phyloP scores from a whole-genome alignment of 2,329 filamentous ascomycete species.

The Sporothrix globosa region DNA sequence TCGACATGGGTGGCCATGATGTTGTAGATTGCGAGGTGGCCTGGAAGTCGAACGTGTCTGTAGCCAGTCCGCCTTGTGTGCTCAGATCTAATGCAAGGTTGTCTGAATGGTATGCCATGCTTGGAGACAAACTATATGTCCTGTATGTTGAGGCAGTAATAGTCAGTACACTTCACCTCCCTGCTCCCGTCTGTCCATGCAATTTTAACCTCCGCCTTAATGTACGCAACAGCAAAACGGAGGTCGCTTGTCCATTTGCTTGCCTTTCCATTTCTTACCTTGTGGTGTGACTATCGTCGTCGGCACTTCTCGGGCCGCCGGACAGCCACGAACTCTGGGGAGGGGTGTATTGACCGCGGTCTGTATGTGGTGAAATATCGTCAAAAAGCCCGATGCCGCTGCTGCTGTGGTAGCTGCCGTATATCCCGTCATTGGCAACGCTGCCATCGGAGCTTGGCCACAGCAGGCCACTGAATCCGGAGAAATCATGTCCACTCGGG shows the following conservation, averaged over 20 bases:
- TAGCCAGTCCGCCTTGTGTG: not conserved
- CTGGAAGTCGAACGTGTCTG: not conserved
- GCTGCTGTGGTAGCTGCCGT: conserved; percentile 10
- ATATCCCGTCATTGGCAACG: not conserved
- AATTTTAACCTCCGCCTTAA: not conserved
- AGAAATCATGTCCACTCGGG: not conserved
- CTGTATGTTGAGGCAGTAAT: not conserved
- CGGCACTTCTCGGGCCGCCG: not conserved
- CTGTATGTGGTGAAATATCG: not conserved
- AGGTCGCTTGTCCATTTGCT: too few species aligned
- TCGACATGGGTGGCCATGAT: not conserved
- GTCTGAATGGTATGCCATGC: not conserved
- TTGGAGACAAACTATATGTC: conserved; percentile 1
- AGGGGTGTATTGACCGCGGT: not conserved
- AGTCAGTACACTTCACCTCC: not conserved
- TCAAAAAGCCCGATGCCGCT: not conserved
- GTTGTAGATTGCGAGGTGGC: not conserved
- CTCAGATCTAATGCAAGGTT: not conserved
- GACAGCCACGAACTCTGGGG: not conserved
- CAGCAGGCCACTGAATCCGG: not conserved
- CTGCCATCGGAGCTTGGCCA: not conserved
- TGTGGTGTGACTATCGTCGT: not conserved
- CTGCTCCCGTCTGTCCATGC: too few species aligned
- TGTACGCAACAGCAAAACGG: not conserved
- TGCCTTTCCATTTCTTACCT: not conserved